A percentile compares a stretch with the other conserved stretches of the same genome.
Evolutionary conservation across 805 yeast species (phyloP).

Genomic region (Candida ulmi): DNA sequence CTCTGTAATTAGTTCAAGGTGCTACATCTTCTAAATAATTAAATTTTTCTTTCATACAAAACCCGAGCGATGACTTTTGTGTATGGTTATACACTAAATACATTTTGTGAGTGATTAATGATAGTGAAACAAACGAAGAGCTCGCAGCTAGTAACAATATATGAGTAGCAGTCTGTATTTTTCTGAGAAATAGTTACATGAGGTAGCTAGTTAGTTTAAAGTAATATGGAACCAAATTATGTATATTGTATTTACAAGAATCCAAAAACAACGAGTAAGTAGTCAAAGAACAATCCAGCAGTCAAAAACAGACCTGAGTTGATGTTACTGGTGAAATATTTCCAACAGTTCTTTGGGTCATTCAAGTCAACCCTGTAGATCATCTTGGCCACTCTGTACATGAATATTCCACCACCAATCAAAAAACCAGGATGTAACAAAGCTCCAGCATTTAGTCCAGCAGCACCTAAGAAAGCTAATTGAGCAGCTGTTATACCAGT

Average conservation of each 20-base stretch:
- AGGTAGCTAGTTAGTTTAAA: too few relatives aligned
- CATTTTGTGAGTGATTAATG: too few relatives aligned
- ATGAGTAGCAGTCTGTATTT: too few relatives aligned
- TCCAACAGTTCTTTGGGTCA: constrained; percentile 78
- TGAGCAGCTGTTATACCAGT: constrained; percentile 63
- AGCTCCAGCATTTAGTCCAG: constrained; percentile 65
- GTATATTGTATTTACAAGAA: constrained; percentile 25
- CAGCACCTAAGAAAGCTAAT: constrained; percentile 51
- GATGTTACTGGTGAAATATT: constrained; percentile 70
- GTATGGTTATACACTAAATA: too few relatives aligned
- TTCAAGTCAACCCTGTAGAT: constrained; percentile 73
- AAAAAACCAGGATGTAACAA: constrained; percentile 81
- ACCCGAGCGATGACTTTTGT: too few relatives aligned
- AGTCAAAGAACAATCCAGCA: constrained; percentile 63
- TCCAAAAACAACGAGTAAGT: constrained; percentile 45
- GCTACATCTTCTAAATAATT: too few relatives aligned
- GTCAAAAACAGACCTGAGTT: constrained; percentile 67
- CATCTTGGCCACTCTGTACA: constrained; percentile 62
- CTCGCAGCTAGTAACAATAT: too few relatives aligned
- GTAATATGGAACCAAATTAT: too few relatives aligned
- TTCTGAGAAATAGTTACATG: too few relatives aligned
- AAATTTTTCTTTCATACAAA: too few relatives aligned
- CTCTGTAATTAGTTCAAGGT: too few relatives aligned
- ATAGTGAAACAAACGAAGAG: too few relatives aligned
- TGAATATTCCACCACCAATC: constrained; percentile 59